Conservation (phyloP, 2,329 filamentous ascomycete species). For the Fusarium nanum region DNA sequence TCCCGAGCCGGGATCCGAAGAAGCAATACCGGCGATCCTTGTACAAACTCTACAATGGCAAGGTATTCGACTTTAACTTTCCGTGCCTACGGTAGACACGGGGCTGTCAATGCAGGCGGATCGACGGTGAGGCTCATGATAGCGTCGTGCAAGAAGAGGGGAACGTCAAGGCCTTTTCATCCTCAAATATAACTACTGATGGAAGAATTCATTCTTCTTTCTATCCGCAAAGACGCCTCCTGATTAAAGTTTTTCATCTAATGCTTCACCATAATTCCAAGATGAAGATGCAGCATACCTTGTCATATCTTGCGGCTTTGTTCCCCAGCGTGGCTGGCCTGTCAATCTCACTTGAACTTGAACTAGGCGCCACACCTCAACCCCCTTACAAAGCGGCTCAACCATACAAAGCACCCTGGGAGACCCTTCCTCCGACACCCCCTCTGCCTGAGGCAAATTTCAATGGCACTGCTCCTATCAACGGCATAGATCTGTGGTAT, state of each 20-base stretch:
- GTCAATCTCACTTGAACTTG: background rate
- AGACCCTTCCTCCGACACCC: background rate
- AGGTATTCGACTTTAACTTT: background rate
- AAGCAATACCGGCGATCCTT: background rate
- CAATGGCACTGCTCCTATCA: background rate
- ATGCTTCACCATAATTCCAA: background rate
- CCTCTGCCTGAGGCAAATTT: background rate
- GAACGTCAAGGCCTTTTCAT: background rate
- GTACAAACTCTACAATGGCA: background rate
- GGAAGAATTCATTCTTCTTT: background rate
- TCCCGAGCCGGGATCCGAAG: background rate
- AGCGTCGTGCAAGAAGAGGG: background rate
- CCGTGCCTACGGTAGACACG: background rate
- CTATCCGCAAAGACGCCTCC: background rate
- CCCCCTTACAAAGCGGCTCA: background rate
- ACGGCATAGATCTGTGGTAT: slow-evolving; percentile 6
- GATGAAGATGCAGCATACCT: background rate
- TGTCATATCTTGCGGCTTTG: background rate
- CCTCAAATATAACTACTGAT: background rate
- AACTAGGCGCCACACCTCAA: background rate
- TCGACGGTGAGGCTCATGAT: background rate
- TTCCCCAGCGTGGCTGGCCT: background rate
- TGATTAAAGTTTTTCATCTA: background rate
- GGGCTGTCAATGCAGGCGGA: background rate
- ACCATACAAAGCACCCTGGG: background rate